These are phyloP conservation scores for Fusarium begoniae DNA, from an alignment of 2,329 filamentous ascomycete genomes.

Conservation along the genomic window DNA sequence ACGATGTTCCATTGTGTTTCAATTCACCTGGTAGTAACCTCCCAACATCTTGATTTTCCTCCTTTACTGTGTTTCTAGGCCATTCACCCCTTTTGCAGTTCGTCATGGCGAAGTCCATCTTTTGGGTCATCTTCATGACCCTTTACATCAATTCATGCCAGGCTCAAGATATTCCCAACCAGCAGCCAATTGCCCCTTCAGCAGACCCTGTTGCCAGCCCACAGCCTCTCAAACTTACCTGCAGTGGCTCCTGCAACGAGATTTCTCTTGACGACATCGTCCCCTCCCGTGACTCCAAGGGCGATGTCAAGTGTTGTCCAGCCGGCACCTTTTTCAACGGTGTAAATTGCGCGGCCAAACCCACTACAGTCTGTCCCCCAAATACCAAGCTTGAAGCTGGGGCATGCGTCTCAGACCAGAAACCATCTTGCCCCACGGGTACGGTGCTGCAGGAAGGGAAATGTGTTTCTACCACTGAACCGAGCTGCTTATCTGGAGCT, in stretches of 20 bases:
- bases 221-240: background rate
- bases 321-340: background rate
- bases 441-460: background rate
- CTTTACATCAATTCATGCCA: background rate
- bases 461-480: background rate
- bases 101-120: background rate
- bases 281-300: background rate
- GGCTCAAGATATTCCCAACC: background rate
- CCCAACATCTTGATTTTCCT: too few relatives aligned
- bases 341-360: background rate
- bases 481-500: background rate
- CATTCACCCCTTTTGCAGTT: rapidly evolving
- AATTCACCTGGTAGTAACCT: background rate
- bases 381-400: background rate
- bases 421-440: background rate
- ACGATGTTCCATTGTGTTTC: background rate
- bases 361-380: background rate
- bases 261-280: background rate
- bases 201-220: background rate
- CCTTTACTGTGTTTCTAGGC: rapidly evolving
- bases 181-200: background rate
- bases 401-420: background rate
- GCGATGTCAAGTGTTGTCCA: background rate
- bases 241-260: background rate
- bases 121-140: background rate